Percentiles rank a stretch among this genome's conserved stretches.
Evolutionary conservation across 164 flowering plant species (phyloP).

Genomic region (Euptelea pleiosperma): DNA sequence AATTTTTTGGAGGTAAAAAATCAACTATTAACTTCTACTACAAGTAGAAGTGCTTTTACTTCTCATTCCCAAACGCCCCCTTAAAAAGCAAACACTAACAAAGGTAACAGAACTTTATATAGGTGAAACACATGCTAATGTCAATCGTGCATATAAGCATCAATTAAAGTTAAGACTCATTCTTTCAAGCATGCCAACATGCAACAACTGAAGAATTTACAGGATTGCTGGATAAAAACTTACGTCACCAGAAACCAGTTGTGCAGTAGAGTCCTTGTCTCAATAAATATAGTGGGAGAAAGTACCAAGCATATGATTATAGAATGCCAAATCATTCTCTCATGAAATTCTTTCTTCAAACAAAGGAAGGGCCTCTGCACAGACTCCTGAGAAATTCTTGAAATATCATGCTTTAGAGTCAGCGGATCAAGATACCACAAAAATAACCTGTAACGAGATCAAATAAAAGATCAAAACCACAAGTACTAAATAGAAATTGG

Average conservation of each 20-base stretch:
- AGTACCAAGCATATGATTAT: slow-evolving; percentile 48
- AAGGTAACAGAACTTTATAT: too few relatives aligned
- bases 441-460: slow-evolving; percentile 38
- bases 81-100: too few relatives aligned
- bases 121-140: too few relatives aligned
- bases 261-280: slow-evolving; percentile 60
- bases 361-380: slow-evolving; percentile 58
- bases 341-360: slow-evolving; percentile 49
- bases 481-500: background rate
- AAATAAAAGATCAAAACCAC: background rate
- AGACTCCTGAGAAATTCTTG: slow-evolving; percentile 33
- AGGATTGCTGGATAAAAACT: slow-evolving; percentile 25
- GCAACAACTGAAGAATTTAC: slow-evolving; percentile 1
- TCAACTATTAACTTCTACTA: too few relatives aligned
- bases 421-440: slow-evolving; percentile 69
- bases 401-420: slow-evolving; percentile 48
- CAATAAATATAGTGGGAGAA: slow-evolving; percentile 64
- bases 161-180: too few relatives aligned
- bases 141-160: too few relatives aligned
- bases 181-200: background rate
- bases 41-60: too few relatives aligned
- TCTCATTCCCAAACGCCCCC: too few relatives aligned
- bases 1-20: too few relatives aligned
- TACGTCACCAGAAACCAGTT: slow-evolving; percentile 69
- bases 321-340: slow-evolving; percentile 54